Conservation (phyloP, 2,329 filamentous ascomycete genomes). For the Botrytis paeoniae region DNA sequence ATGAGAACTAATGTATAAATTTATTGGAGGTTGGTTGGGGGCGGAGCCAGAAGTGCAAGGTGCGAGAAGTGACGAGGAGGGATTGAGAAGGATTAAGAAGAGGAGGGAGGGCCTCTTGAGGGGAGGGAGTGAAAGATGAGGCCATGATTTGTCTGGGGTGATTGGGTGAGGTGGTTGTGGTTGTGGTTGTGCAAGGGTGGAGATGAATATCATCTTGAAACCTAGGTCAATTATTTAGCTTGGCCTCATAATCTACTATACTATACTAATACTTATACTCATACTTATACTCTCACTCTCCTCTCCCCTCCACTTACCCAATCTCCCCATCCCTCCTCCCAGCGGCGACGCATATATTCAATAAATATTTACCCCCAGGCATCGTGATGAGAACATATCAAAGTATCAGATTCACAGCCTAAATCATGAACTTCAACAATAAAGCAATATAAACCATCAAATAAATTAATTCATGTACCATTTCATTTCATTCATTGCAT, state of each 20-base stretch:
- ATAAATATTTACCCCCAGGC: fast-evolving
- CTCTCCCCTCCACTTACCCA: neutral
- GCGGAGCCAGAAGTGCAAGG: too few relatives aligned
- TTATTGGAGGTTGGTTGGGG: too few relatives aligned
- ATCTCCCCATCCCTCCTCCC: neutral
- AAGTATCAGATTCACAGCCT: neutral
- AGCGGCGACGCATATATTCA: fast-evolving
- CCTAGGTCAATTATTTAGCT: too few relatives aligned
- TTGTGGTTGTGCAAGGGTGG: too few relatives aligned
- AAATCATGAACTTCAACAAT: neutral
- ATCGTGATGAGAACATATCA: neutral
- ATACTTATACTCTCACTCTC: too few relatives aligned
- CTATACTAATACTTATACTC: neutral
- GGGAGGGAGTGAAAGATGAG: neutral
- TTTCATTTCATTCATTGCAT: slow-evolving; percentile 17
- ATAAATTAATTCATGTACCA: slow-evolving; percentile 5
- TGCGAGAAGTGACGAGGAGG: too few relatives aligned
- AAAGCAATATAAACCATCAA: neutral
- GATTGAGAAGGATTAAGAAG: neutral
- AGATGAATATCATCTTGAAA: too few relatives aligned
- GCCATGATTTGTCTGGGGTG: neutral
- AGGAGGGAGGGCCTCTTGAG: neutral
- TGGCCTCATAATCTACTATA: neutral
- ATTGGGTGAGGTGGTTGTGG: too few relatives aligned
- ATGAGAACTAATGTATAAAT: too few relatives aligned